Evolutionary conservation across 352 stramenopile species (phyloP).

Genomic region (Globisporangium lucens): DNA sequence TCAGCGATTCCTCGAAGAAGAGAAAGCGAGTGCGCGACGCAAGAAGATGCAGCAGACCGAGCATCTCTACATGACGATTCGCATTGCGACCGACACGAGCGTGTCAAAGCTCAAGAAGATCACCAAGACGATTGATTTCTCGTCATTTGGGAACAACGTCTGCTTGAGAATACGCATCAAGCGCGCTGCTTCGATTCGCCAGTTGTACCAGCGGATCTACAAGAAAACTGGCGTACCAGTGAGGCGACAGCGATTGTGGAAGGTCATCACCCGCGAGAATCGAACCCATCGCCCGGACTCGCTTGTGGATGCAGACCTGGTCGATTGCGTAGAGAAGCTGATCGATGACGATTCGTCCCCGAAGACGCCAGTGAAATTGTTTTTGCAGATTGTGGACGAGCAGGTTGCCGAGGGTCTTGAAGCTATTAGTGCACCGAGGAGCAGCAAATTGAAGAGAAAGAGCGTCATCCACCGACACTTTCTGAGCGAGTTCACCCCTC

Average conservation of each 20-base stretch:
- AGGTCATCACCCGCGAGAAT: constrained; percentile 84
- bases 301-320: constrained; percentile 36
- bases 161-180: constrained; percentile 66
- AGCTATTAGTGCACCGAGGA: not conserved
- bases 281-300: constrained; percentile 73
- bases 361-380: constrained; percentile 69
- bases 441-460: constrained; percentile 5
- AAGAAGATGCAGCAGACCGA: constrained; percentile 83
- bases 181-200: constrained; percentile 44
- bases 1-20: constrained; percentile 74
- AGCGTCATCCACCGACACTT: constrained; percentile 50
- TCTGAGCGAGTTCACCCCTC: constrained; percentile 53
- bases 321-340: constrained; percentile 50
- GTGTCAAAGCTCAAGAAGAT: constrained; percentile 64
- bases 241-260: constrained; percentile 71
- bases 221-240: constrained; percentile 64
- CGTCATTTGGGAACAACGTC: constrained; percentile 61
- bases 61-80: constrained; percentile 78
- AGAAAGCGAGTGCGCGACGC: constrained; percentile 55
- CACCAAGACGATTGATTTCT: constrained; percentile 80
- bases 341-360: constrained; percentile 72
- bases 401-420: constrained; percentile 5
- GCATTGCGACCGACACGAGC: constrained; percentile 73
- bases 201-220: constrained; percentile 68
- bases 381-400: constrained; percentile 62